phyloP scores from a whole-genome alignment of 768 basidiomycete species.

The Lepiota venenata region DNA sequence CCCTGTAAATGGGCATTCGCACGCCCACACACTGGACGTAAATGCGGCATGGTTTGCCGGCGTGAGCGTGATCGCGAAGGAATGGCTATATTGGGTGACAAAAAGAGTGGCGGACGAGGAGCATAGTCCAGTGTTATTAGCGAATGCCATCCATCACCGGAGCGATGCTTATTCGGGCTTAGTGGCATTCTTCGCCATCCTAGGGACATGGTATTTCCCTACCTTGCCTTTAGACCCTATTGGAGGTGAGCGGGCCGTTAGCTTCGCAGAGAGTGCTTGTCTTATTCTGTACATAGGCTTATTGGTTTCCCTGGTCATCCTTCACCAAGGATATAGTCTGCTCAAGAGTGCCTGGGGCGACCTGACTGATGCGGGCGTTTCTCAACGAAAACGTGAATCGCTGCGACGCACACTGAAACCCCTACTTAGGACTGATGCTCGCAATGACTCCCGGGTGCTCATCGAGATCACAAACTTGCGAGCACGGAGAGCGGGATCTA shows the following conservation, averaged over 20 bases:
- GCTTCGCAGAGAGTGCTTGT: background rate
- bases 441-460: slow-evolving; percentile 25
- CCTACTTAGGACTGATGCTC: slow-evolving; percentile 32
- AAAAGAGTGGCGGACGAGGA: slow-evolving; percentile 89
- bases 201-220: slow-evolving; percentile 86
- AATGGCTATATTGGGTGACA: slow-evolving; percentile 90
- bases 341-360: slow-evolving; percentile 72
- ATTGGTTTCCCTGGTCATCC: slow-evolving; percentile 85
- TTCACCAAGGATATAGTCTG: slow-evolving; percentile 71
- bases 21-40: slow-evolving; percentile 70
- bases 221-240: slow-evolving; percentile 89
- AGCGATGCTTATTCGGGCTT: slow-evolving; percentile 93
- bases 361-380: slow-evolving; percentile 80
- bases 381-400: slow-evolving; percentile 45
- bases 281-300: slow-evolving; percentile 46
- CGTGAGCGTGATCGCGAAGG: slow-evolving; percentile 76
- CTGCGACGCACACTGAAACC: slow-evolving; percentile 59
- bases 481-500: slow-evolving; percentile 75
- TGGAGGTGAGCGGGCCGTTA: slow-evolving; percentile 57
- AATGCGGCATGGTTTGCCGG: slow-evolving; percentile 98
- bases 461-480: slow-evolving; percentile 53
- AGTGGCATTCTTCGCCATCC: slow-evolving; percentile 89
- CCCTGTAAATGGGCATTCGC: slow-evolving; percentile 51
- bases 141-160: slow-evolving; percentile 98
- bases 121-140: slow-evolving; percentile 84